phyloP scores from a whole-genome alignment of 2,329 filamentous ascomycete species.

The Trichothecium sympodiale region DNA sequence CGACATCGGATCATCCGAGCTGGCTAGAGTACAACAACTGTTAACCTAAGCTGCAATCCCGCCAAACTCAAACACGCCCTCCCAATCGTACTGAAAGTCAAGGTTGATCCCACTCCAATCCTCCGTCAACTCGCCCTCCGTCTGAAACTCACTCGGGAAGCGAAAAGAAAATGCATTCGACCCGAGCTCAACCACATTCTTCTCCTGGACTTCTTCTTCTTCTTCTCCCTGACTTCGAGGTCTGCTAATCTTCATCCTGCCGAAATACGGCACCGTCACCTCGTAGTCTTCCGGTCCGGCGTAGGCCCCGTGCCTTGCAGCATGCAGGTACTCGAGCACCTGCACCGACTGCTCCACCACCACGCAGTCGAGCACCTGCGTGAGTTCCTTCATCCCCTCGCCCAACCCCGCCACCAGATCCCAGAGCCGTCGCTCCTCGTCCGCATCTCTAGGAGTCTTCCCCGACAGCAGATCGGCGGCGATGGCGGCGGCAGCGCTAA shows the following conservation, averaged over 20 bases:
- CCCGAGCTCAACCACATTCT: neutral
- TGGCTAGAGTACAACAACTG: too few species aligned
- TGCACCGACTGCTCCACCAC: slow-evolving; percentile 30
- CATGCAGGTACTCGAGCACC: slow-evolving; percentile 25
- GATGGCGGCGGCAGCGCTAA: slow-evolving; percentile 31
- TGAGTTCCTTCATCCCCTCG: slow-evolving; percentile 2
- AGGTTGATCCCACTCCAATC: too few species aligned
- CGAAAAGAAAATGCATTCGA: too few species aligned
- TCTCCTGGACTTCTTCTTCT: neutral
- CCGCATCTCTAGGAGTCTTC: neutral
- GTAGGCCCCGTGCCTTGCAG: slow-evolving; percentile 12
- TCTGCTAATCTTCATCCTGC: slow-evolving; percentile 15
- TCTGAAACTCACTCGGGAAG: too few species aligned
- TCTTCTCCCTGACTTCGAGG: too few species aligned
- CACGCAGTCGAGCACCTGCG: slow-evolving; percentile 20
- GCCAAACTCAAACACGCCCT: too few species aligned
- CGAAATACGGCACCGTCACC: slow-evolving; percentile 32
- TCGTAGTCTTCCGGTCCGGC: slow-evolving; percentile 17
- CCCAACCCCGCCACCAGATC: neutral
- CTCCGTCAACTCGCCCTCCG: too few species aligned
- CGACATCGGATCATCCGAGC: too few species aligned
- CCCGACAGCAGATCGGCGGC: slow-evolving; percentile 26
- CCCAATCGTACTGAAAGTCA: too few species aligned
- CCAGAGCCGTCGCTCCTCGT: neutral
- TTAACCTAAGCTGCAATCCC: too few species aligned